Percentiles rank a stretch among this genome's conserved stretches.
Conservation (phyloP, 495 filamentous ascomycete species). For the Neurospora tetraspora region DNA sequence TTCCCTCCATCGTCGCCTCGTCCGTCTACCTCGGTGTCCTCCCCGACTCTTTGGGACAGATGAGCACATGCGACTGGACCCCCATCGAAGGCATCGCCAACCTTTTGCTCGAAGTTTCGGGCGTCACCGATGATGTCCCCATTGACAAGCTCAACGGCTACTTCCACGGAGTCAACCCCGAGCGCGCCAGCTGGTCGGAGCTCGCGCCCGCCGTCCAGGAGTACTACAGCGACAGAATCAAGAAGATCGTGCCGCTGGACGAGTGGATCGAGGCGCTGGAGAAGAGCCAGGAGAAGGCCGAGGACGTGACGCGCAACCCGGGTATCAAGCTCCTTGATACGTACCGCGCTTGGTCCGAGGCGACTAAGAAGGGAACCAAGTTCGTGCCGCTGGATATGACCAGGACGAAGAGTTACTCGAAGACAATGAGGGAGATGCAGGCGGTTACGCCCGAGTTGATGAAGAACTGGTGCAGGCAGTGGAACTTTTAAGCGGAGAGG, state of each 20-base stretch:
- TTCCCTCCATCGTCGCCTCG: constrained; percentile 41
- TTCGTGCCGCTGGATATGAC: constrained; percentile 22
- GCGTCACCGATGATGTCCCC: constrained; percentile 15
- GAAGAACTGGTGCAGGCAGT: constrained; percentile 41
- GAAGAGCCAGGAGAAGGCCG: constrained; percentile 18
- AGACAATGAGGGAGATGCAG: constrained; percentile 27
- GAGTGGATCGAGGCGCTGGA: constrained; percentile 35
- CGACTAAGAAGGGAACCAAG: constrained; percentile 7
- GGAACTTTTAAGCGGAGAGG: constrained; percentile 21
- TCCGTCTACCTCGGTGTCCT: constrained; percentile 32
- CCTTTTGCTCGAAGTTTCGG: constrained; percentile 27
- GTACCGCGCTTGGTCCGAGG: constrained; percentile 22
- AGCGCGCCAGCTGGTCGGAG: constrained; percentile 22
- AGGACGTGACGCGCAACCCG: constrained; percentile 28
- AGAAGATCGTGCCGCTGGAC: constrained; percentile 22
- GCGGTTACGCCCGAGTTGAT: constrained; percentile 34
- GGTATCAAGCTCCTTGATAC: constrained; percentile 37
- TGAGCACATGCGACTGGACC: constrained; percentile 44
- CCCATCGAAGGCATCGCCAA: constrained; percentile 37
- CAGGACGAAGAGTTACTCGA: constrained; percentile 20
- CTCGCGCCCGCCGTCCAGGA: constrained; percentile 26
- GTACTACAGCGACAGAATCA: constrained; percentile 27
- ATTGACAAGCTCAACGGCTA: constrained; percentile 27
- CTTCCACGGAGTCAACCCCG: constrained; percentile 41
- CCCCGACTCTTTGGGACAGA: constrained; percentile 27